Evolutionary conservation across 306 rosid species (phyloP), one percentile per base, ranked within the genome.

Genomic region (Amphicarpaea edgeworthii): DNA sequence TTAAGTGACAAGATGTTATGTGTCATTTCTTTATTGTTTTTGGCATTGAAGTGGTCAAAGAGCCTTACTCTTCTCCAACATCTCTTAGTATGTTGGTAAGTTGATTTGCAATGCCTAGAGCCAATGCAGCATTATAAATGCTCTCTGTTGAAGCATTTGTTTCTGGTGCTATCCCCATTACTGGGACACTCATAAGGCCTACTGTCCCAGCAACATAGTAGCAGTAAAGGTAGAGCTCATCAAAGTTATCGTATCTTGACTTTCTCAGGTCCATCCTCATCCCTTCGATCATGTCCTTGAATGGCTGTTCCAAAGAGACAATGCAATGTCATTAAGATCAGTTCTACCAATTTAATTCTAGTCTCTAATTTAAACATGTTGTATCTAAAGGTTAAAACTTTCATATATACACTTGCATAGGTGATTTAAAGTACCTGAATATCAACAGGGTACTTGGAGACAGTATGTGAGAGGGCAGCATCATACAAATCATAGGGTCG

Each of bases 121-220:
- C 92, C 85, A 95, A 78, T 14, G 97, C 98, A 74, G 96, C 97
- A 84, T 92, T 92, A 72, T 95, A 92, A 54, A 95, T 86, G 12
- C 76, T 79, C 75, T 95, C 97, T 8, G 97, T 84, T 12, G 98
- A 86, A 72, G 93, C 93, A 49, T 81, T 88, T 7, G 98, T 81
- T 49, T 95, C 85, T 0, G 89, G 93, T 34, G 88, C 83, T 42
- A 95, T 88, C 10, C 98, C 98, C 98, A 95, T 95, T 0, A 95
- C 96, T 1, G 98, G 98, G 67, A 95, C 98, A 80, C 98, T 95
- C 98, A 95, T 95, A 10, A 95, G 97, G 12, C 97, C 98, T 8
- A 95, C 98, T 10, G 98, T 95, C 34, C 98, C 98, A 43, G 98
- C 98, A 58, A 90, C 98, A 87, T 88, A 94, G 85, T 94, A 94